These are phyloP conservation scores for Perkinsus chesapeaki DNA, from an alignment of 169 alveolate species.

Conservation along the genomic window DNA sequence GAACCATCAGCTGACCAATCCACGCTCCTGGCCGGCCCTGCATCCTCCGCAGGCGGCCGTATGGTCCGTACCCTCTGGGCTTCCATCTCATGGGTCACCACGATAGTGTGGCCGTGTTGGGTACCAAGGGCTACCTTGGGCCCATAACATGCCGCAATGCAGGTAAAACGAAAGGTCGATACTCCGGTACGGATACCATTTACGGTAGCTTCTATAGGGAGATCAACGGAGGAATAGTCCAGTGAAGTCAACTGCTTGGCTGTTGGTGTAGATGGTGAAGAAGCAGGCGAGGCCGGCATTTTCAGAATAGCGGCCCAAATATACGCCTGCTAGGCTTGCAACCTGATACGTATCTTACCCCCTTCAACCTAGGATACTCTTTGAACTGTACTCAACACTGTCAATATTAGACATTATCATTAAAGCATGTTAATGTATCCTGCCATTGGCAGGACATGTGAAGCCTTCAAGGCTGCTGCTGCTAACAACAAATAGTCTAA, in stretches of 20 bases:
- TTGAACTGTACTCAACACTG: neutral
- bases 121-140: neutral
- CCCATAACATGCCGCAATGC: neutral
- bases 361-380: neutral
- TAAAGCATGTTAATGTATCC: neutral
- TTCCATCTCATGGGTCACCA: neutral
- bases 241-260: neutral
- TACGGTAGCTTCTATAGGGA: neutral
- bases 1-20: neutral
- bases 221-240: neutral
- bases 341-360: neutral
- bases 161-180: neutral
- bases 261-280: neutral
- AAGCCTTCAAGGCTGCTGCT: neutral
- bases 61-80: neutral
- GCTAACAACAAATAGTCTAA: neutral
- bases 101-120: neutral
- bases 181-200: neutral
- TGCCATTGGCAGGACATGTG: neutral
- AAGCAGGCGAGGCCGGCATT: neutral
- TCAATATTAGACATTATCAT: neutral
- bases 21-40: conserved; percentile 5
- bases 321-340: neutral
- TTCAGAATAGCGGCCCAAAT: neutral
- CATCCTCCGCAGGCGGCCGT: neutral